Conservation (phyloP, 305 asterid species). For the Fraxinus sp. region DNA sequence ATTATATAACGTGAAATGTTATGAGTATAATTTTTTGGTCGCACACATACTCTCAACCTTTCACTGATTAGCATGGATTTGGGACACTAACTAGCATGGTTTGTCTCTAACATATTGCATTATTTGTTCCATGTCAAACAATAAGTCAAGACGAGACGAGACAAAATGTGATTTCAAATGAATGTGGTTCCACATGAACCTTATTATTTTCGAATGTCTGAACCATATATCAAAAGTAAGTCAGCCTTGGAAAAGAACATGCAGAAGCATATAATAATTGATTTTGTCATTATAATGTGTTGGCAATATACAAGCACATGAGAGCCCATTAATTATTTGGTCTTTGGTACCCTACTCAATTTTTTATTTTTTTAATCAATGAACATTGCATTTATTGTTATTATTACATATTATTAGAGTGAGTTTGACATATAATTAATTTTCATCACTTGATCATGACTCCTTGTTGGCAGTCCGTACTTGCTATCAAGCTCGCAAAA, state of each 20-base stretch:
- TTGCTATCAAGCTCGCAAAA: no score
- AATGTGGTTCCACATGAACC: not conserved
- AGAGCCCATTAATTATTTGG: slow-evolving; percentile 20
- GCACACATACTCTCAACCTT: no score
- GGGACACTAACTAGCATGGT: no score
- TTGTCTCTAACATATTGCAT: not conserved
- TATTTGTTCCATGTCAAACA: not conserved
- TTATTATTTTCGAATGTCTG: not conserved
- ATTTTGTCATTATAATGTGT: slow-evolving; percentile 23
- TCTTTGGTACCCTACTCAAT: slow-evolving; percentile 21
- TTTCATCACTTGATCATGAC: not conserved
- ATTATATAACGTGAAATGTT: not conserved
- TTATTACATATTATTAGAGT: not conserved
- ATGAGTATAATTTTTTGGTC: no score
- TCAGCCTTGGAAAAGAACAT: slow-evolving; percentile 13
- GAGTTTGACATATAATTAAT: not conserved
- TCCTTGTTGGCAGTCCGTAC: no score
- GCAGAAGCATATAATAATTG: slow-evolving; percentile 12
- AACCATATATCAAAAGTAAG: slow-evolving; percentile 18
- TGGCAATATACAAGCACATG: slow-evolving; percentile 17
- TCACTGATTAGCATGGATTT: no score
- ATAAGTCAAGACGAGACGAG: slow-evolving; percentile 16
- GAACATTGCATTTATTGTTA: not conserved
- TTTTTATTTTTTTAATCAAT: not conserved
- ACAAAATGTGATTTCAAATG: not conserved